Base-by-base conservation (phyloP, 2,329 filamentous ascomycete species). In the Paecilomyces variotii region DNA sequence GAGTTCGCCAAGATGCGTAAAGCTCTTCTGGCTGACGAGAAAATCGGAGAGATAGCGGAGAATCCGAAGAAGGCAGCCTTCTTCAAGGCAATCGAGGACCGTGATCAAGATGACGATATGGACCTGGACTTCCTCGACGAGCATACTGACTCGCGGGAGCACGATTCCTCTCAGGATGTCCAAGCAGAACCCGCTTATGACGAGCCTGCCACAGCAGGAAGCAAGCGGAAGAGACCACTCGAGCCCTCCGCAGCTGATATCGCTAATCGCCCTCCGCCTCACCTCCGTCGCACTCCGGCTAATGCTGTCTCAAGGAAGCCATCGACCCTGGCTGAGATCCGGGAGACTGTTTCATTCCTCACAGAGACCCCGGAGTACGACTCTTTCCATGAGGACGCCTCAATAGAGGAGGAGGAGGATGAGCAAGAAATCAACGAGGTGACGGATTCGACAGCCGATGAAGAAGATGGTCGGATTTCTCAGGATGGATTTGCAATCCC, bases 1-100 rank as follows among this genome's bases (percentile, higher is more conserved):
- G 90, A 97, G 68, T 96, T 96, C 73, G 89, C 89, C 35, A 90
- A 90, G 76, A 95, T 96, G 88, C 88, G 91, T 58, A 91, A 91
- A 72, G 89, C 92, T 5, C 81, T 99, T 7, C 83, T 96, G 53
- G 82, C 89, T 26, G 92, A 97, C 68, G 92, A 96, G 72, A 90
- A 91, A 39, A 85, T 99, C 65, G 90, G 89, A 70, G 92, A 93
- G 73, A 90, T 97, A 62, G 91, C 90, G 34, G 86, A 91, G 70
- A 91, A 95, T 67, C 90, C 90, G 1, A 92, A 93, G 70, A 93
- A 91, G 70, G 83, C 88, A 61, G 94, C 94, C 0, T 99, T 99
- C 77, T 82, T 99, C 65, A 87, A 86, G 63, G 91, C 91, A 5
- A 89, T 99, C 56, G 91, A 96, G 67, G 92, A 97, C 69, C 84